phyloP scores from a whole-genome alignment of 2,329 filamentous ascomycete species.

The Helminthosporium solani region DNA sequence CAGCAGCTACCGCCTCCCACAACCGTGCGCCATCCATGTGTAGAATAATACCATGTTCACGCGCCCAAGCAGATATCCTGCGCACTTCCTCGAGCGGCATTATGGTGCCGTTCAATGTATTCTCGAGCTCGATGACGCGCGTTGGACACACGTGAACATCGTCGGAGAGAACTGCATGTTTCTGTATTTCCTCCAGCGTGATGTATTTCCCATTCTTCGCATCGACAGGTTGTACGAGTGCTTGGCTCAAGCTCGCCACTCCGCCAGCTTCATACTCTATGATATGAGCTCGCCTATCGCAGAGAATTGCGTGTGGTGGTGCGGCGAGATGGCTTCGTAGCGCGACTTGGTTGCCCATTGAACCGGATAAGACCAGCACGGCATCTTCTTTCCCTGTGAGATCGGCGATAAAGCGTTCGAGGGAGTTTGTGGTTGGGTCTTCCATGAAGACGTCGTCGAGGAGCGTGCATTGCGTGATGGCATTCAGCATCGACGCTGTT shows the following conservation, averaged over 20 bases:
- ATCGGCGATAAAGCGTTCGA: conserved; percentile 72
- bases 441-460: conserved; percentile 83
- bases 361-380: conserved; percentile 82
- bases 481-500: conserved; percentile 70
- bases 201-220: conserved; percentile 72
- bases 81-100: conserved; percentile 72
- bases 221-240: conserved; percentile 65
- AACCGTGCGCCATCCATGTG: conserved; percentile 79
- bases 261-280: conserved; percentile 69
- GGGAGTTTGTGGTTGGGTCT: conserved; percentile 72
- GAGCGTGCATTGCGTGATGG: conserved; percentile 72
- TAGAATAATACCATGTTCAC: conserved; percentile 62
- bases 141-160: conserved; percentile 81
- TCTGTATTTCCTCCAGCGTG: conserved; percentile 73
- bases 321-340: conserved; percentile 74
- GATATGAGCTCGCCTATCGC: conserved; percentile 78
- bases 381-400: conserved; percentile 74
- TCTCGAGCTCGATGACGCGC: conserved; percentile 78
- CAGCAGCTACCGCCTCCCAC: conserved; percentile 77
- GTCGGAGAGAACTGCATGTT: conserved; percentile 63
- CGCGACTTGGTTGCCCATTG: conserved; percentile 90
- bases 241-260: conserved; percentile 69
- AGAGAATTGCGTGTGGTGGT: conserved; percentile 78
- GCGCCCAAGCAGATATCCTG: conserved; percentile 68
- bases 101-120: conserved; percentile 77